Base-by-base conservation (phyloP, 306 rosid species). In the Astragalus membranaceus region DNA sequence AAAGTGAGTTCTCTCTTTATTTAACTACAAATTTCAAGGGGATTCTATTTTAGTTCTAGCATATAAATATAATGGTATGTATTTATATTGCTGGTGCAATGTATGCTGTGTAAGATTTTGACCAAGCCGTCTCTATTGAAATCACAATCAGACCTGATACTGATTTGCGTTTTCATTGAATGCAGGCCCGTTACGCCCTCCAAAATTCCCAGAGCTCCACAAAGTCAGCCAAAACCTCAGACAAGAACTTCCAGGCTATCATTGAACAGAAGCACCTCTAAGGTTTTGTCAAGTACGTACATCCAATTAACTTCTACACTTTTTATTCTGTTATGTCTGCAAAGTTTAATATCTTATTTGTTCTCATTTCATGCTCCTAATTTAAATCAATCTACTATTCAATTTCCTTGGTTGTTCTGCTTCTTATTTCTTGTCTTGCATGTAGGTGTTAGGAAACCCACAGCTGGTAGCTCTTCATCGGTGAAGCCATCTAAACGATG, bases 221-320 rank as follows among this genome's bases (percentile, higher is more conserved):
- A 61, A 76, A 39, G 65, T 62, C 39, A 59, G 10, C 85, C 82
- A 52, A 91, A 79, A 10, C 74, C 10, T 53, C 87, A 69, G 50
- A 10, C 76, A 37, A 95, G 79, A 79, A 30, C 86, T 41, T 83
- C 95, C 50, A 84, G 87, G 65, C 64, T 78, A 44, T 85, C 95
- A 51, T 17, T 85, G 85, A 79, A 77, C 74, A 85, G 64, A 80
- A 91, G 91, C 83, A 84, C 91, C 73, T 79, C 88, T 3, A 89
- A 89, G 85, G 73, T 70, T 75, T 57, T 54, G 70, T 70, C 91
- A 54, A 85, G 99, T 95, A 88, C 10, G 91, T 72, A 73, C 47
- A 75, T 70, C 43, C 71, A 67, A 55, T 44, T 60, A 35, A 29
- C 50, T 36, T 41, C 30, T 20, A 70, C 29, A 43, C 14, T 11